These are phyloP conservation scores for Passiflora organensis DNA, from an alignment of 345 rosid species.

Conservation along the genomic window DNA sequence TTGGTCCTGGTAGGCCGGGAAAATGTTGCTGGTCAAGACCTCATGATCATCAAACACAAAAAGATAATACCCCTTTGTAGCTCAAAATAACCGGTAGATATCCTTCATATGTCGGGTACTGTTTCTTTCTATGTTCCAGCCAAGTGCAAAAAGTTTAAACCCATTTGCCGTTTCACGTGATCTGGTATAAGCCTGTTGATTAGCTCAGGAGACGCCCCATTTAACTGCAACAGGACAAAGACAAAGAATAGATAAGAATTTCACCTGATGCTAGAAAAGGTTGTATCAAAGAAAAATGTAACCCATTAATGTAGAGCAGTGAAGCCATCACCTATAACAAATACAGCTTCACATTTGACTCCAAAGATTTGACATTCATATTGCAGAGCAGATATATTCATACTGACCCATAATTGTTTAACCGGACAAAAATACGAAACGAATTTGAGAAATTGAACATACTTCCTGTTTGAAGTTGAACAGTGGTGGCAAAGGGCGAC, in stretches of 20 bases:
- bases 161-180: constrained; percentile 70
- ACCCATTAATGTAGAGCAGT: constrained; percentile 2
- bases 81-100: constrained; percentile 22
- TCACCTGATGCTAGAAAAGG: too few relatives aligned
- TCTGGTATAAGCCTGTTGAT: constrained; percentile 82
- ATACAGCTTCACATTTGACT: not conserved
- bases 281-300: too few relatives aligned
- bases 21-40: constrained; percentile 32
- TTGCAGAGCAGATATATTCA: too few relatives aligned
- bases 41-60: constrained; percentile 26
- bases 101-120: constrained; percentile 7
- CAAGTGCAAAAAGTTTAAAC: constrained; percentile 62
- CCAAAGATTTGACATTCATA: too few relatives aligned
- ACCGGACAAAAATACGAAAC: not conserved
- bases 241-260: too few relatives aligned
- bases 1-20: constrained; percentile 16
- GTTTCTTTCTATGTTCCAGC: constrained; percentile 50
- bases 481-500: constrained; percentile 25
- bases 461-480: constrained; percentile 55
- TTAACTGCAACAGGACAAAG: constrained; percentile 52
- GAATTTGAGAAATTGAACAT: constrained; percentile 21
- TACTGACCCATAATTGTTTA: not conserved
- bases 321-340: too few relatives aligned
- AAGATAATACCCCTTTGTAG: constrained; percentile 23
- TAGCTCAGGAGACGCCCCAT: constrained; percentile 67